Base-by-base conservation (phyloP, 1,284 basidiomycete genomes). In the Pisolithus thermaeus region DNA sequence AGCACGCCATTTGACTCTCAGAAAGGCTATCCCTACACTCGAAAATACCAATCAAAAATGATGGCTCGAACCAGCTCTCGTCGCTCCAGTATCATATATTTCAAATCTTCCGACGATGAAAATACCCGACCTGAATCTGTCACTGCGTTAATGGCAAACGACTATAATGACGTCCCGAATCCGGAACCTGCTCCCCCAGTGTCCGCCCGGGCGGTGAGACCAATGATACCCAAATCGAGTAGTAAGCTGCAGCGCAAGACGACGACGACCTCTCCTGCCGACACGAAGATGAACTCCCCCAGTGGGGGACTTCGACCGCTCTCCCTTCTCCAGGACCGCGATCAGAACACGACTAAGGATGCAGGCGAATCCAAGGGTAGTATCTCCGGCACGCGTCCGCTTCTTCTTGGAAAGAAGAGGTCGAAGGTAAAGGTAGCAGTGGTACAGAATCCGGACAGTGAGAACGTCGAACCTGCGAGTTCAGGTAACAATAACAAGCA, bases 81-180 rank as follows among this genome's bases (percentile, higher is more conserved):
- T 57, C 77, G 77, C 57, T 81, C 83, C 51, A 81, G 79, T 60
- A 80, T 84, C 66, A 68, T 76, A 53, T 83, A 84, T 69, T 69
- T 82, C 61, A 79, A 75, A 68, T 81, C 82, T 50, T 39, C 41
- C n/a, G 74, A 78, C 57, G 72, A 79, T 61, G 67, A 73, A 57
- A 53, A 53, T 25, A 8, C 36, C 16, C 40, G 18, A 11, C 37
- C 40, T 9, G 40, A 53, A 23, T 40, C 40, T 7, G 54, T 53
- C 37, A 49, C 58, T 50, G 58, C 32, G 12, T 35, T 64, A 41
- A 51, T 59, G 28, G 59, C 63, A 42, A 58, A 67, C 47, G 62
- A 64, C 41, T 60, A 60, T 38, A 53, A 63, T 37, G 59, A 62
- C 52, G 11, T 59, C 66, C 20, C 68, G 61, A 56, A 73, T 30